Evolutionary conservation across 352 stramenopile genomes (phyloP), one percentile per base, ranked within the genome.

Genomic region (Phytophthora palmivora): DNA sequence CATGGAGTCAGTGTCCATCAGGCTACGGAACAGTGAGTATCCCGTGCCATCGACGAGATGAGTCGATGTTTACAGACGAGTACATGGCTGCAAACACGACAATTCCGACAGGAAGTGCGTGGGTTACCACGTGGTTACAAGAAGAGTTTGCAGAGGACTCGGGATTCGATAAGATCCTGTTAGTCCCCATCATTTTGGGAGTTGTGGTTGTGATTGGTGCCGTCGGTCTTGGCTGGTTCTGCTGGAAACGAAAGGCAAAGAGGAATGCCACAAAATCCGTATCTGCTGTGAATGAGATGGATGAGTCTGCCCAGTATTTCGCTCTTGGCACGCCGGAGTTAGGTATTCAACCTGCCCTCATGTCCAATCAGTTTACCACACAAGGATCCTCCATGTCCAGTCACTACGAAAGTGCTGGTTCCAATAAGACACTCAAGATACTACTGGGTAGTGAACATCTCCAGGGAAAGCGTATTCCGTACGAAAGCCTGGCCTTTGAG

Each of bases 341-440:
- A 38, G 19, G 19, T 6, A 32, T 54, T 4, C 30, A 32, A 16
- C 26, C 47, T 14, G 52, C 19, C 8, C 16, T 38, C 6, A 46
- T 48, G 54, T 51, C 26, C 18, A 57, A 34, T 45, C 55, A 63
- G 19, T 19, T 22, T 0, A 70, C 48, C n/a, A 62, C 48, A 7
- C 47, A 66, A 10, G 49, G 22, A 4, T 62, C 58, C 4, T 46
- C 58, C n/a, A 22, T 46, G 1, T 65, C 34, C 1, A 66, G 45
- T 26, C 60, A 66, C 18, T 65, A 54, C 43, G 63, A 71, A 28
- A 68, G 59, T 39, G 59, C 51, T 8, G 59, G 62, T 1, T 64
- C 58, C 21, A 74, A 72, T 42, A 61, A 45, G 22, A 66, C 65
- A 14, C 47, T 79, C 12, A 55, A 64, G 30, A 67, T 58, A 6